Base-by-base conservation (phyloP, 805 yeast genomes). In the Candida ovalis region DNA sequence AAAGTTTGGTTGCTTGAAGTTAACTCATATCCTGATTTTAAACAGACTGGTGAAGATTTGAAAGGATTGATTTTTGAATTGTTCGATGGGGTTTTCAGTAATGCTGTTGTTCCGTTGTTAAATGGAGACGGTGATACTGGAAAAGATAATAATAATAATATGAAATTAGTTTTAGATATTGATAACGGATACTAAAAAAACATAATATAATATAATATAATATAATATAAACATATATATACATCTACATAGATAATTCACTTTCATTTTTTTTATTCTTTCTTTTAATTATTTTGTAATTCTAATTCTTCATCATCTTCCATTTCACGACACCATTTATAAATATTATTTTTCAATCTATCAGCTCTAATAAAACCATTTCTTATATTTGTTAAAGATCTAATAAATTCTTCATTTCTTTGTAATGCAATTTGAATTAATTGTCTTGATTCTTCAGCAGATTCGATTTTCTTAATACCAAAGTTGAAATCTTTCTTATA, bases 11-110 rank as follows among this genome's bases (percentile, higher is more conserved):
- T 94, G 24, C 68, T 92, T 38, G 98, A 94, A 65, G 88, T 90
- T 40, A 94, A 94, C 60, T 84, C 98, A 15, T 94, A 85, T 61
- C 99, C 99, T 1, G 99, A 94, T 63, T 94, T 94, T 70, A 90
- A 89, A 60, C 99, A 94, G 68, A 94, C 98, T 0, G 99, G 99
- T 17, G 78, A 71, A 15, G 85, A 77, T 7, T 71, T 92, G 57
- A 86, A 85, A 60, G 71, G 57, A 2, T 59, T 89, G 21, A 86
- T 94, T 27, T 74, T 75, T 53, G 85, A 77, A 32, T 70, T 91
- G 40, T 86, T 91, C 58, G 81, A 77, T 24, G 75, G 75, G 10
- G 78, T 81, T 0, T 78, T 80, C 0, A 58, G 65, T 3, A 63
- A 67, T 8, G 72, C 77, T 9, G 78, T 84, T 30, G 68, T 60